Evolutionary conservation across 2,329 filamentous ascomycete species (phyloP), one percentile per base, ranked within the genome.

Genomic region (Coleophoma cylindrospora): DNA sequence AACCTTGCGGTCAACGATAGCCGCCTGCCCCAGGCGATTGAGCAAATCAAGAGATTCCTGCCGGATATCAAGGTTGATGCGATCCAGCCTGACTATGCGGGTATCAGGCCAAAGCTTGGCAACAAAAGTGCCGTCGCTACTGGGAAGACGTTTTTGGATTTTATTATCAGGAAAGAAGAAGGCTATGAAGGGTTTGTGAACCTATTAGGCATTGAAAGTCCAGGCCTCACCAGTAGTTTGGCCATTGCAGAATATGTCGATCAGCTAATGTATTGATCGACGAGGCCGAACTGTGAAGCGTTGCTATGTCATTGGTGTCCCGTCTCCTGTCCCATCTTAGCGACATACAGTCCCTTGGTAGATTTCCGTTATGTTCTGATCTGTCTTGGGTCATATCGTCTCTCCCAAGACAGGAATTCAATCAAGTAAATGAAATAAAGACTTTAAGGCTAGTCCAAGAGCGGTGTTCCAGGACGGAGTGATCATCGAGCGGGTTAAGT

Each of bases 191-290:
- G 89, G 2, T 96, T 92, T 78, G 78, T 97, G 9, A 96, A 96
- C 72, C 66, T 97, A 57, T 64, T 97, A 59, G 92, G 91, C 0
- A 96, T 96, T 59, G 92, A 97, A 74, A 95, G 89, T 68, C 92
- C 92, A 0, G 92, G 92, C 4, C 70, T 97, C 67, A 97, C 92
- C 43, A 94, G 89, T 66, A 83, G 79, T 59, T 70, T 97, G 70
- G 91, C 91, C 2, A 92, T 96, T 68, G 91, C 77, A 3, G 89
- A 95, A 64, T 79, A 80, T 73, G 91, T 96, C n/a, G 64, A 63
- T 40, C 51, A 43, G n/a, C 51, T 64, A 5, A 27, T 27, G 27
- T 5, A 27, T 27, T 27, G 27, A 27, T 27, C 27, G 22, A 27
- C 4, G 27, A 3, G 6, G 7, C 9, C 9, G 27, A 27, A 10